Evolutionary conservation across 345 rosid genomes (phyloP).

Genomic region (Erysimum cheiranthoides): DNA sequence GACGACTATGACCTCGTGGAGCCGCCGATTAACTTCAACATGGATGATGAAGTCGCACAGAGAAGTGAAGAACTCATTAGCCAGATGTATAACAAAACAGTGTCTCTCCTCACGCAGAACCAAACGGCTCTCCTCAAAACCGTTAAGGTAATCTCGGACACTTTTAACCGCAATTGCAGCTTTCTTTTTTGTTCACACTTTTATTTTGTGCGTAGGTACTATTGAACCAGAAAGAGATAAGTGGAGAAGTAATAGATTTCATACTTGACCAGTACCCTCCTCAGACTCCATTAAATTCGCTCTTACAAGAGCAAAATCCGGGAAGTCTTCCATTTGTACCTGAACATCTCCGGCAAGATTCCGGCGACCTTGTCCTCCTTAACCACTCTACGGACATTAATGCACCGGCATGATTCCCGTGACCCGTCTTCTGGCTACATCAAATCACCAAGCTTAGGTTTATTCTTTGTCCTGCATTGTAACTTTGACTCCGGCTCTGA

Average conservation of each 20-base stretch:
- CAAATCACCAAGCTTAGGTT: background rate
- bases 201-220: slow-evolving; percentile 60
- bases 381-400: slow-evolving; percentile 49
- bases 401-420: slow-evolving; percentile 18
- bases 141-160: slow-evolving; percentile 60
- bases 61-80: slow-evolving; percentile 75
- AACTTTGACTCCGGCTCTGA: slow-evolving; percentile 1
- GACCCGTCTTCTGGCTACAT: background rate
- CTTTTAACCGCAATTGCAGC: background rate
- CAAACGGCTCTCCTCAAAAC: slow-evolving; percentile 85
- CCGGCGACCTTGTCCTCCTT: slow-evolving; percentile 50
- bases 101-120: slow-evolving; percentile 70
- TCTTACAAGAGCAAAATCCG: slow-evolving; percentile 78
- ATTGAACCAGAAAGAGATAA: slow-evolving; percentile 72
- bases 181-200: background rate
- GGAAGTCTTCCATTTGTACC: slow-evolving; percentile 66
- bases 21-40: slow-evolving; percentile 79
- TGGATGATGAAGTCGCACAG: slow-evolving; percentile 79
- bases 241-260: slow-evolving; percentile 81
- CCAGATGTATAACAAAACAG: slow-evolving; percentile 65
- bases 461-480: slow-evolving; percentile 12
- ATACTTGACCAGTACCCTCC: slow-evolving; percentile 80
- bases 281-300: slow-evolving; percentile 62
- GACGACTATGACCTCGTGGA: slow-evolving; percentile 74
- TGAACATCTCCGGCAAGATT: slow-evolving; percentile 45